These are phyloP conservation scores for Zymoseptoria pseudotritici DNA, from an alignment of 2,329 filamentous ascomycete species.

Conservation along the genomic window DNA sequence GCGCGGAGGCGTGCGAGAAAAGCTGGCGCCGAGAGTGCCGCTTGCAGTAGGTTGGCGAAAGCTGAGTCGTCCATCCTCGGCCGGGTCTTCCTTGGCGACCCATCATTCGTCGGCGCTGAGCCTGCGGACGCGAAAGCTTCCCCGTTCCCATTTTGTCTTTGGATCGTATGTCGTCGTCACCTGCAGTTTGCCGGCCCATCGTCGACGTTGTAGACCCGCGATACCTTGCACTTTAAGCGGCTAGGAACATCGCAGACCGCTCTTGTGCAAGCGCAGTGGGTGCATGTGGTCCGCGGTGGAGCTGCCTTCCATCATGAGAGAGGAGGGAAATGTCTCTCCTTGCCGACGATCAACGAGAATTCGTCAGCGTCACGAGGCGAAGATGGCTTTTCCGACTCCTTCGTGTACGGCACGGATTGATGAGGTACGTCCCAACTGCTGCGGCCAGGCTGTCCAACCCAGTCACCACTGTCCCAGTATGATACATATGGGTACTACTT, in stretches of 20 bases:
- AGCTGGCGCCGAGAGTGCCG: not conserved
- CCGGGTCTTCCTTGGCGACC: not conserved
- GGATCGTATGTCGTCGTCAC: not conserved
- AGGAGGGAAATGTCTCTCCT: not conserved
- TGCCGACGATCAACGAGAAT: not conserved
- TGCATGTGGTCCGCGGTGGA: not conserved
- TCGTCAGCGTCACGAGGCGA: not conserved
- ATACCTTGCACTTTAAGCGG: not conserved
- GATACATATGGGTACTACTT: not conserved
- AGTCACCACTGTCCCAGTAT: not conserved
- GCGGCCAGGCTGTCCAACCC: not conserved
- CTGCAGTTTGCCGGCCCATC: not conserved
- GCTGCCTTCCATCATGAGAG: not conserved
- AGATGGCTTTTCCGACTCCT: not conserved
- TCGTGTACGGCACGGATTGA: not conserved
- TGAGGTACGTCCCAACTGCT: too few relatives aligned
- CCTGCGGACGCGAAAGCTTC: not conserved
- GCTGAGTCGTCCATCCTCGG: not conserved
- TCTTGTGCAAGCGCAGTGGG: not conserved
- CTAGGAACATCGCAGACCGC: not conserved
- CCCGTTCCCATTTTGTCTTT: not conserved
- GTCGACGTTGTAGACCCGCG: not conserved
- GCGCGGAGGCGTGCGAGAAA: not conserved
- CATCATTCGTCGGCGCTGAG: not conserved
- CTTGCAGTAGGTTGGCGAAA: not conserved